Evolutionary conservation across 2,329 filamentous ascomycete species (phyloP).

Genomic region (Stemphylium beticola): DNA sequence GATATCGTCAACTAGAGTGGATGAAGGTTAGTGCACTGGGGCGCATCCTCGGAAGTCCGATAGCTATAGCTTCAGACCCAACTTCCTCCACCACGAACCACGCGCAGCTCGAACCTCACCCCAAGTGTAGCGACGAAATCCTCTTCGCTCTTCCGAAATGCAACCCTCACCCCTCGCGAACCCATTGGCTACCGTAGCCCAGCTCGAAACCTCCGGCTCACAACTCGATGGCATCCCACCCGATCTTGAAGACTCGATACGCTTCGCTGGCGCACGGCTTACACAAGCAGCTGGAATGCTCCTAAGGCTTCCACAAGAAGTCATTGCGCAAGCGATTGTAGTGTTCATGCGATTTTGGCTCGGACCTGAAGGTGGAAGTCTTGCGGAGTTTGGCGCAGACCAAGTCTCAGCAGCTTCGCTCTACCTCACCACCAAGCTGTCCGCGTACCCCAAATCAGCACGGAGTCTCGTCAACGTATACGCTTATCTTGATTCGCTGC

Average conservation of each 20-base stretch:
- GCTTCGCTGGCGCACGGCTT: constrained; percentile 73
- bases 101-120: not conserved
- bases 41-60: not conserved
- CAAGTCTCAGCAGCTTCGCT: constrained; percentile 81
- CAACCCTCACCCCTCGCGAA: constrained; percentile 62
- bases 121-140: not conserved
- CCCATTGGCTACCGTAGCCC: constrained; percentile 72
- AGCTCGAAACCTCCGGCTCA: constrained; percentile 66
- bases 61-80: constrained; percentile 12
- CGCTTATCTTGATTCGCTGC: constrained; percentile 73
- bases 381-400: constrained; percentile 62
- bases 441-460: constrained; percentile 74
- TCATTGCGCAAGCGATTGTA: constrained; percentile 84
- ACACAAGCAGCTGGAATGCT: constrained; percentile 82
- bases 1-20: constrained; percentile 4
- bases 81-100: constrained; percentile 7
- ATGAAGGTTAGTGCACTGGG: constrained; percentile 8
- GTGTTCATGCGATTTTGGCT: constrained; percentile 83
- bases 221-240: constrained; percentile 65
- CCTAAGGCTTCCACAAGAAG: constrained; percentile 81
- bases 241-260: constrained; percentile 74
- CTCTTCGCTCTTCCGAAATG: constrained; percentile 20
- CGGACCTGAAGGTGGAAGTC: constrained; percentile 58
- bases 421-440: constrained; percentile 83
- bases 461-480: constrained; percentile 86